Percentiles rank a stretch among this genome's conserved stretches.
These are phyloP conservation scores for Macrophomina phaseolina DNA, from an alignment of 2,329 filamentous ascomycete species.

Conservation along the genomic window DNA sequence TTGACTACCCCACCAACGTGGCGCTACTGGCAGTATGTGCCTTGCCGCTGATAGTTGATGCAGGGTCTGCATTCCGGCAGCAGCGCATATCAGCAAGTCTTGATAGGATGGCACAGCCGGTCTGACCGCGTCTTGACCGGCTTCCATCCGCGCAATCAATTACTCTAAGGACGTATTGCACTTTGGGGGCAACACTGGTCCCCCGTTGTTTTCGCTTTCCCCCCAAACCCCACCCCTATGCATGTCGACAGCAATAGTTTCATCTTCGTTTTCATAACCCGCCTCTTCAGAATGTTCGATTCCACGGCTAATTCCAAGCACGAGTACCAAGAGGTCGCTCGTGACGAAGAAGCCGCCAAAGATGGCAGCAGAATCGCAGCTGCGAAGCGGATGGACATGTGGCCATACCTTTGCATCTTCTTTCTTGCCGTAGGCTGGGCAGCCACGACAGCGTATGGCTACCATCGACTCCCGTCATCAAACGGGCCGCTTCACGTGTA, in stretches of 20 bases:
- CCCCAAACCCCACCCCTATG: no score
- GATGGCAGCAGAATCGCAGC: not conserved
- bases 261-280: no score
- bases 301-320: not conserved
- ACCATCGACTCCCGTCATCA: not conserved
- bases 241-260: no score
- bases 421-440: not conserved
- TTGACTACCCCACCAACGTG: not conserved
- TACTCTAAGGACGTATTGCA: no score
- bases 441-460: not conserved
- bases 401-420: not conserved
- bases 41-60: not conserved
- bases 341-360: not conserved
- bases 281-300: not conserved
- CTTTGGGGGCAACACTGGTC: no score
- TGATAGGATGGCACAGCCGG: not conserved
- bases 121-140: no score
- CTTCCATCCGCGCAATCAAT: no score
- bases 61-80: not conserved
- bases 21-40: not conserved
- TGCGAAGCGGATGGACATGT: not conserved
- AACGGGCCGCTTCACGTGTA: not conserved
- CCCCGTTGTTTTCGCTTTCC: no score
- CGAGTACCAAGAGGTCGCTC: constrained; percentile 12
- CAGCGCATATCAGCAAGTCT: not conserved